Evolutionary conservation across 1,284 basidiomycete species (phyloP).

Genomic region (Ustilago cynodontis): DNA sequence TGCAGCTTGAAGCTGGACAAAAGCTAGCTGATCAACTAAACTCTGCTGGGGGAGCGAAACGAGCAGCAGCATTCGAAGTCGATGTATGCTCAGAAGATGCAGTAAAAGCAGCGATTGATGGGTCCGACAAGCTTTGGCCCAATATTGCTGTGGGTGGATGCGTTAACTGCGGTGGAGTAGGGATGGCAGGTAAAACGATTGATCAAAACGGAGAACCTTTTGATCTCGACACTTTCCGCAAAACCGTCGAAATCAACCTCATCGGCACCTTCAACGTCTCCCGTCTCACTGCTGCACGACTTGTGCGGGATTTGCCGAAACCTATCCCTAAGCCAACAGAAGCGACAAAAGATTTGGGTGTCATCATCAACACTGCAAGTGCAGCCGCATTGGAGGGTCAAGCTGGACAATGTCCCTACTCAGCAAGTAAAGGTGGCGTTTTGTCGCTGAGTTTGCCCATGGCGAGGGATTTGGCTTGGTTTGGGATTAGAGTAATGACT

Average conservation of each 20-base stretch:
- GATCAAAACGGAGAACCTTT: constrained; percentile 65
- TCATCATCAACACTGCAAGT: constrained; percentile 69
- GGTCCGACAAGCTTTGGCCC: constrained; percentile 53
- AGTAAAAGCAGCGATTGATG: constrained; percentile 56
- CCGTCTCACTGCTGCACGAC: constrained; percentile 65
- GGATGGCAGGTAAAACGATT: constrained; percentile 69
- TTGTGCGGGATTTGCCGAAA: constrained; percentile 56
- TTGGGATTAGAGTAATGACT: constrained; percentile 61
- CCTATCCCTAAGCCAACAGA: constrained; percentile 45
- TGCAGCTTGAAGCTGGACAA: constrained; percentile 45
- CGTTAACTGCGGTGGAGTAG: constrained; percentile 69
- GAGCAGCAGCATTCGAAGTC: constrained; percentile 53
- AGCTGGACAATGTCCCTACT: constrained; percentile 68
- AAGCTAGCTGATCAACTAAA: constrained; percentile 44
- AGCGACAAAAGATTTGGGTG: constrained; percentile 63
- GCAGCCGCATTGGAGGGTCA: constrained; percentile 70
- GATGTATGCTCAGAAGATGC: constrained; percentile 66
- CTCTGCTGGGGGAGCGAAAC: constrained; percentile 7
- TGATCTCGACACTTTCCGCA: constrained; percentile 64
- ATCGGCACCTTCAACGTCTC: constrained; percentile 70
- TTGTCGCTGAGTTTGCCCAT: constrained; percentile 68
- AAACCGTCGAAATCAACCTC: constrained; percentile 60
- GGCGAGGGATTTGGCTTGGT: constrained; percentile 70
- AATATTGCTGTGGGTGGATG: constrained; percentile 64
- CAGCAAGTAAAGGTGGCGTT: constrained; percentile 68